These are phyloP conservation scores for Niebla homalea DNA, from an alignment of 495 filamentous ascomycete genomes.

Conservation along the genomic window DNA sequence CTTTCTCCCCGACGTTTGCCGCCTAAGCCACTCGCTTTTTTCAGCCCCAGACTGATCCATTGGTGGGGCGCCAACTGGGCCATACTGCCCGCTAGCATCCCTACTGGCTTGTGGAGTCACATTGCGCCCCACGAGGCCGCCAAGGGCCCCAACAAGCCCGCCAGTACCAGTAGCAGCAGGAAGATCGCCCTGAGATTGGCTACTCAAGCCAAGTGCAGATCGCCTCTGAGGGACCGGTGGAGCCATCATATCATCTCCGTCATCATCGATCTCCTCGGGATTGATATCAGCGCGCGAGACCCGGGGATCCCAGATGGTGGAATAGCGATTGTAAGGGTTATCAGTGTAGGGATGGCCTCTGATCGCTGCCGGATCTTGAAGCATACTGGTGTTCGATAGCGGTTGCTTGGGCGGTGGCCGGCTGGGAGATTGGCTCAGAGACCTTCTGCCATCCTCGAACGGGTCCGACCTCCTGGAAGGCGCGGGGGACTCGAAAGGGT, in stretches of 20 bases:
- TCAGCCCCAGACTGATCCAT: constrained; percentile 23
- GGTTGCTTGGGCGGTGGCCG: constrained; percentile 24
- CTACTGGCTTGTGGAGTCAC: constrained; percentile 9
- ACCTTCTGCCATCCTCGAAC: constrained; percentile 17
- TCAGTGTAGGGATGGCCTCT: constrained; percentile 28
- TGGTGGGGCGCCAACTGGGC: constrained; percentile 32
- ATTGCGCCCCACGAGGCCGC: constrained; percentile 21
- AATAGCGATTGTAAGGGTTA: constrained; percentile 47
- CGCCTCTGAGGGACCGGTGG: constrained; percentile 28
- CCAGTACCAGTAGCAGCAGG: constrained; percentile 29
- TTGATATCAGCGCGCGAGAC: constrained; percentile 47
- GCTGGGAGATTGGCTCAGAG: constrained; percentile 26
- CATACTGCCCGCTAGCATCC: constrained; percentile 33
- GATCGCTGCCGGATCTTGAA: constrained; percentile 20
- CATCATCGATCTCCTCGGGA: constrained; percentile 68
- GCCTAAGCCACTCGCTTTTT: constrained; percentile 44
- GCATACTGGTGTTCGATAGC: constrained; percentile 20
- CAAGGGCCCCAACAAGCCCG: constrained; percentile 30
- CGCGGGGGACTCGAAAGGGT: constrained; percentile 30
- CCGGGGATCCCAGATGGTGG: constrained; percentile 40
- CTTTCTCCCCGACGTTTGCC: constrained; percentile 48
- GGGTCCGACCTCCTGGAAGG: constrained; percentile 16
- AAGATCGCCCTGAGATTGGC: constrained; percentile 19
- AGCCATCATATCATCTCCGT: constrained; percentile 67
- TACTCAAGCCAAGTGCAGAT: constrained; percentile 42